Base-by-base conservation (phyloP, 1,139 yeast species). In the Candida albicans region DNA sequence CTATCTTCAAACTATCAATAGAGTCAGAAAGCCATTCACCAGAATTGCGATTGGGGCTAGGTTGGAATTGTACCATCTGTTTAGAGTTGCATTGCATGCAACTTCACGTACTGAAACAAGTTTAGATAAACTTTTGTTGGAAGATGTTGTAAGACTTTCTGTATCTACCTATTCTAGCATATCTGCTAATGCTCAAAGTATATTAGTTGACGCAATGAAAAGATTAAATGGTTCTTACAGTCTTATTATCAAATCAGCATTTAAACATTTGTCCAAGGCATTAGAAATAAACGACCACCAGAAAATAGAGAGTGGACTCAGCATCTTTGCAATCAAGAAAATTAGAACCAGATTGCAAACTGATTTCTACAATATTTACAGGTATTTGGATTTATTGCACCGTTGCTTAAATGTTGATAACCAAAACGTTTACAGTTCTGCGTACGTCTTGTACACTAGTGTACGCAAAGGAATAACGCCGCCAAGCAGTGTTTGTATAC, bases 1-100 rank as follows among this genome's bases (percentile, higher is more conserved):
- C 34, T 57, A 62, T 10, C 59, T 67, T 28, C 78, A 76, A 44
- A 67, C 66, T 14, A 64, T 79, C 26, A 73, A 74, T 37, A 63
- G 74, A 35, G 59, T 83, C 14, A 70, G 81, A 14, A 84, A 86
- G 49, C 93, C 95, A 1, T 86, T 73, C 52, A 90, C 98, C 0
- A 79, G 97, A 59, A 75, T 88, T 4, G 79, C 89, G 1, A 61
- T 90, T 35, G 95, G 89, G 1, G 79, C 89, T 0, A 75, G 96
- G 49, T 72, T 89, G n/a, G 86, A 84, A 48, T 69, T 84, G 11
- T 86, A 84, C 52, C 97, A 93, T 54, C 80, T 81, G 59, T 82
- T 86, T 49, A 76, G 98, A 52, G 79, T 87, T 24, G 74, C 81
- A 2, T 75, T 87, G 43, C 93, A 86, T 56, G 81, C 91, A 1